A percentile compares a stretch with the other conserved stretches of the same genome.
phyloP scores from a whole-genome alignment of 169 alveolate species.

The Plasmodium ovale region DNA sequence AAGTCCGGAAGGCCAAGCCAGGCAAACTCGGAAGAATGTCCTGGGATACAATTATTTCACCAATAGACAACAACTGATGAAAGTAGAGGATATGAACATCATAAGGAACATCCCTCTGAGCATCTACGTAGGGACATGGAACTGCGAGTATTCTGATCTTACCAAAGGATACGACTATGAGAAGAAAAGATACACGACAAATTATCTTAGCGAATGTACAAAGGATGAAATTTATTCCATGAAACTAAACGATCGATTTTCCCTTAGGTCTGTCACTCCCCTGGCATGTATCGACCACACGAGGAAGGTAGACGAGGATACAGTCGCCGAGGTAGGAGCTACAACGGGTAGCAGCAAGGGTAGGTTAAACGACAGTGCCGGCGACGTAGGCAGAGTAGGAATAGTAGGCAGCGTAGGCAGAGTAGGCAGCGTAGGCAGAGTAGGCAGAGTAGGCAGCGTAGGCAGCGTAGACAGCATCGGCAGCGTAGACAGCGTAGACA shows the following conservation, averaged over 20 bases:
- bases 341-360: too few species aligned
- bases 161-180: slow-evolving; percentile 45
- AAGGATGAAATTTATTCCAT: slow-evolving; percentile 5
- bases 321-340: too few species aligned
- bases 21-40: slow-evolving; percentile 23
- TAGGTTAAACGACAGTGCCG: too few species aligned
- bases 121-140: slow-evolving; percentile 87
- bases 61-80: slow-evolving; percentile 26
- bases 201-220: slow-evolving; percentile 6
- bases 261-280: slow-evolving; percentile 32
- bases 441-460: too few species aligned
- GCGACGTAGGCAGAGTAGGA: too few species aligned
- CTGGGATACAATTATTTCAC: slow-evolving; percentile 61
- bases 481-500: too few species aligned
- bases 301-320: not conserved
- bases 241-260: slow-evolving; percentile 21
- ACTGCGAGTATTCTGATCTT: slow-evolving; percentile 80
- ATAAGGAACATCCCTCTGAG: slow-evolving; percentile 76
- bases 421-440: too few species aligned
- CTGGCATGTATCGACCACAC: slow-evolving; percentile 1
- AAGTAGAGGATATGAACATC: slow-evolving; percentile 26
- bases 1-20: not conserved
- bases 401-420: too few species aligned
- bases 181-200: slow-evolving; percentile 29
- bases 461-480: too few species aligned